Evolutionary conservation across 257 asterid genomes (phyloP), one percentile per base, ranked within the genome.

Genomic region (Scutellaria minor): DNA sequence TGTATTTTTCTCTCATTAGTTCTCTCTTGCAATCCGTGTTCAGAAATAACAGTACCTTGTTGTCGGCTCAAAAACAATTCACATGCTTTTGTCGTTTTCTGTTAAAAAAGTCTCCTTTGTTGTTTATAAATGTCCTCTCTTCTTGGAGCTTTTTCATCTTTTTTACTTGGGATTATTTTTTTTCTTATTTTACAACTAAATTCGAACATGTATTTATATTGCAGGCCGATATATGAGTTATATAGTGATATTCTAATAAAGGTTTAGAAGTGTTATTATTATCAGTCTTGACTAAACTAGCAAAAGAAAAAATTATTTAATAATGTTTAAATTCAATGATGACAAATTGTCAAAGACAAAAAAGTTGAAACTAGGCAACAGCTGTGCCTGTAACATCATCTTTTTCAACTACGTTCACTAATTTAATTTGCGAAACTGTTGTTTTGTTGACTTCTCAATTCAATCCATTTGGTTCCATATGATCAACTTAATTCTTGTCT

Each of bases 401-500:
- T 37, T 27, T 11, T 24, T 6, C 9, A 62, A 68, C 45, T 20
- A 14, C 20, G 66, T 15, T 51, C 66, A 24, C 35, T 58, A 42
- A 14, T 52, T 62, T 11, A 73, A 54, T 68, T 61, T 18, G 5
- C 0, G 2, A 12, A 46, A 6, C 15, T 18, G n/a, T 53, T 18
- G 40, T 41, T 6, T 46, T 70, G 73, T 70, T 70, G 80, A 74
- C 74, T 70, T 70, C 2, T 41, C 31, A 12, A 55, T 6, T 1
- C 46, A 45, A 15, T 51, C 4, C 46, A 35, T 61, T 48, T 40
- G 3, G 44, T 66, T 35, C 14, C 73, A 73, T 14, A 22, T 20
- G 31, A 62, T 45, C 50, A n/a, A 14, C 6, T 41, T 18, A 18
- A 18, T 18, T 14, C 13, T 12, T 68, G 70, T 59, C 70, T 39